These are phyloP conservation scores for Camelina sativa DNA, from an alignment of 345 rosid genomes.

Conservation along the genomic window DNA sequence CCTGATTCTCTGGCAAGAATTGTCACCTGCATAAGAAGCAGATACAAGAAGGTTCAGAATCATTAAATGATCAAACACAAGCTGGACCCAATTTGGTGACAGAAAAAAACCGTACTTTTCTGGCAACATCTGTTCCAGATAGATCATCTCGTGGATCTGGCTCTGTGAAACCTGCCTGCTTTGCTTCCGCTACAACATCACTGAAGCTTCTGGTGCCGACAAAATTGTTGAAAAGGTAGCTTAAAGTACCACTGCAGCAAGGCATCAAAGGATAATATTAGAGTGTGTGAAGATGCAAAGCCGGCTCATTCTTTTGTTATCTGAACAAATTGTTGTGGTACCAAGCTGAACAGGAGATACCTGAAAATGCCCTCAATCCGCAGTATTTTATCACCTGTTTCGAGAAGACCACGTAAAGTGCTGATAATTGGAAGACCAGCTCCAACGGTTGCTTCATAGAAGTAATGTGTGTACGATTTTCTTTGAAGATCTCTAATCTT, in stretches of 20 bases:
- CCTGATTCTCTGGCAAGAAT: constrained; percentile 99
- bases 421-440: constrained; percentile 98
- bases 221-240: constrained; percentile 93
- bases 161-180: constrained; percentile 88
- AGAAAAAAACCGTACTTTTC: constrained; percentile 64
- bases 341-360: constrained; percentile 41
- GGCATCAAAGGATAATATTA: constrained; percentile 21
- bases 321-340: constrained; percentile 2
- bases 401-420: constrained; percentile 94
- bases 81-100: background rate
- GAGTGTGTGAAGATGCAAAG: constrained; percentile 9
- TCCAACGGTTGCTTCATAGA: constrained; percentile 99
- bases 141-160: constrained; percentile 99
- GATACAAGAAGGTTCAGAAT: background rate
- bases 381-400: constrained; percentile 94
- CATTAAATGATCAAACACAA: background rate
- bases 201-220: constrained; percentile 68
- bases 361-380: constrained; percentile 97
- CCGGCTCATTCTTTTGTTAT: background rate
- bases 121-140: constrained; percentile 97
- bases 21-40: constrained; percentile 64
- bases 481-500: constrained; percentile 92
- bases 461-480: constrained; percentile 94
- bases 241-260: constrained; percentile 85
- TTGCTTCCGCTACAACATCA: constrained; percentile 88